Evolutionary conservation across 2,329 filamentous ascomycete genomes (phyloP), one percentile per base, ranked within the genome.

Genomic region (Scedosporium minutisporum): DNA sequence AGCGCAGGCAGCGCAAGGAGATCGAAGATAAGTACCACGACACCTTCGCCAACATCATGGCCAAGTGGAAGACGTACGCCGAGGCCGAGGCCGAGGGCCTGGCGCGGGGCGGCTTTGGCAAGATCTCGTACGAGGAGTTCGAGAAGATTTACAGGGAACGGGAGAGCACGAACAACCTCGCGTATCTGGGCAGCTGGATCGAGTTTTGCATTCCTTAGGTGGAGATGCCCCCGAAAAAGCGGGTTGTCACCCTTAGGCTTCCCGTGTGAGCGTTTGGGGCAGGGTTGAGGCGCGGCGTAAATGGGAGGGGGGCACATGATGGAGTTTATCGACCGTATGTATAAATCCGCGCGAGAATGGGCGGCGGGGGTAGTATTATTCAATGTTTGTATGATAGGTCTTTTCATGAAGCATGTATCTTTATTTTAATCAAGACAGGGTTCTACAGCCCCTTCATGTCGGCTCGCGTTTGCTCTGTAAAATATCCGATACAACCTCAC

Each of bases 141-240:
- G 87, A 90, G 69, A 77, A 78, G 46, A 87, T 88, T 59, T 91
- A 95, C 77, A 84, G 86, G 67, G 80, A 86, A 65, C 83, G 87
- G 66, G 84, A 85, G 25, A 76, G 78, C 29, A 82, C 81, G 14
- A 85, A 86, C 70, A 77, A 87, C 61, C 80, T 93, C 65, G 89
- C 90, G 67, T 93, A 96, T 73, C 80, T 97, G 57, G 90, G 90
- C 64, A 90, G 86, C 69, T 97, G 93, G 93, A 90, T 97, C 73
- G 93, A 97, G 71, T 87, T 87, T 71, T 88, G 85, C 72, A 87
- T 88, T 67, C 85, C 85, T 14, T 85, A 79, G 72, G 58, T 44
- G 38, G 27, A 51, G 44, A 51, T 25, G 58, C 23, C 42, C 16
- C 51, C 12, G 25, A 14, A 10, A 33, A 29, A 38, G 44, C 23